Evolutionary conservation across 179 eudicot genomes (phyloP).

Genomic region (Spergularia azorica): DNA sequence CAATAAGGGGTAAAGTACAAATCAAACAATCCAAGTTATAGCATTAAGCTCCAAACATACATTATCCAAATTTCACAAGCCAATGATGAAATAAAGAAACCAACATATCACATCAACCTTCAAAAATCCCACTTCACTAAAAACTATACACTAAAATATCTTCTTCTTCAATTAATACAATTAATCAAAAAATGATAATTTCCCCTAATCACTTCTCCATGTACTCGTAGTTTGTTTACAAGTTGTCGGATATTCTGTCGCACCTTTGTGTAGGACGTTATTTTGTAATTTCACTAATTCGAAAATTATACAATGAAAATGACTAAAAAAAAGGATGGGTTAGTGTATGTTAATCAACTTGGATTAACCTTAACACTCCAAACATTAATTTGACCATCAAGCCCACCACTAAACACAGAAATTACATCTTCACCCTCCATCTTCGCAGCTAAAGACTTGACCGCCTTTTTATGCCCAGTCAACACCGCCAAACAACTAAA

Average conservation of each 20-base stretch:
- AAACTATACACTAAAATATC: neutral
- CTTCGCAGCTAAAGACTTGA: slow-evolving; percentile 35
- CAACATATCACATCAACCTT: slow-evolving; percentile 12
- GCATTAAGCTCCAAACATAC: neutral
- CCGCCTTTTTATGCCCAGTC: slow-evolving; percentile 39
- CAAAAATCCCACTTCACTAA: neutral
- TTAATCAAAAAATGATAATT: neutral
- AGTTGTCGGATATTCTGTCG: no score
- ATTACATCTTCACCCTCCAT: slow-evolving; percentile 24
- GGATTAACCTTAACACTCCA: slow-evolving; percentile 35
- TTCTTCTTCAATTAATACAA: neutral
- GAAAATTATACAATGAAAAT: no score
- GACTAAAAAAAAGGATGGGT: no score
- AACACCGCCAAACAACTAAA: slow-evolving; percentile 37
- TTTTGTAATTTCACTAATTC: neutral
- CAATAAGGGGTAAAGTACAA: no score
- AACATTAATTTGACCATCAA: slow-evolving; percentile 42
- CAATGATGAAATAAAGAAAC: neutral
- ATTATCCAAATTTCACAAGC: neutral
- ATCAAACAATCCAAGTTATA: neutral
- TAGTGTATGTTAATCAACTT: neutral
- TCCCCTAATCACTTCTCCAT: neutral
- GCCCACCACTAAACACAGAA: slow-evolving; percentile 40
- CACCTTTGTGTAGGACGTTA: neutral
- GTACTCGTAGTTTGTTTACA: no score